Conservation (phyloP, 2,329 filamentous ascomycete genomes). For the Diaporthe velutina region DNA sequence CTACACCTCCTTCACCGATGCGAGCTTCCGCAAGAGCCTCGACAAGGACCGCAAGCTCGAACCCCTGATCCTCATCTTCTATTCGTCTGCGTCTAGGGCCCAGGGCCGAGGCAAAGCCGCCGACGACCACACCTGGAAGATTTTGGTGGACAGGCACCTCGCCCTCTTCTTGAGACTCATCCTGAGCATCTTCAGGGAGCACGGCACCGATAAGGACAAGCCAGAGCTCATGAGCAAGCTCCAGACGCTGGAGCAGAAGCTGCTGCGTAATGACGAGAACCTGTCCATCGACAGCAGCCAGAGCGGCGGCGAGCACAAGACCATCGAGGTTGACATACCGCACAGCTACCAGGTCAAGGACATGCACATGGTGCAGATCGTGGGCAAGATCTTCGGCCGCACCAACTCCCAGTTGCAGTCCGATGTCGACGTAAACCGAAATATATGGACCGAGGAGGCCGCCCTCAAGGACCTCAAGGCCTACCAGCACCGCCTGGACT, state of each 20-base stretch:
- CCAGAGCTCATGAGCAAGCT: slow-evolving; percentile 86
- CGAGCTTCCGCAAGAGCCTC: slow-evolving; percentile 88
- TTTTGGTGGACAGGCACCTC: slow-evolving; percentile 92
- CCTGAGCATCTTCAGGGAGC: slow-evolving; percentile 81
- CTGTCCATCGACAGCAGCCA: slow-evolving; percentile 74
- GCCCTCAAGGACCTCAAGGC: slow-evolving; percentile 92
- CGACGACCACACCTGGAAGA: slow-evolving; percentile 90
- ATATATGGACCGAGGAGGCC: slow-evolving; percentile 90
- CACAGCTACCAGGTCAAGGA: slow-evolving; percentile 95
- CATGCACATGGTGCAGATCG: slow-evolving; percentile 92
- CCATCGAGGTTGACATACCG: slow-evolving; percentile 85
- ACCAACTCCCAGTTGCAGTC: slow-evolving; percentile 84
- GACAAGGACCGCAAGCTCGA: slow-evolving; percentile 95
- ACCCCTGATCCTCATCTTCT: slow-evolving; percentile 95
- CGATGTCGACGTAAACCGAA: slow-evolving; percentile 86
- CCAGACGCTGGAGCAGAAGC: slow-evolving; percentile 88
- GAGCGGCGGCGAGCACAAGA: slow-evolving; percentile 71
- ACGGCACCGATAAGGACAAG: slow-evolving; percentile 87
- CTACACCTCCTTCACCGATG: slow-evolving; percentile 91
- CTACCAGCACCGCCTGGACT: slow-evolving; percentile 89
- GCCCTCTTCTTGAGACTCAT: slow-evolving; percentile 93
- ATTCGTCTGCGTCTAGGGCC: slow-evolving; percentile 92
- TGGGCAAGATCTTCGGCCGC: slow-evolving; percentile 87
- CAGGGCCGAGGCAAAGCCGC: slow-evolving; percentile 78
- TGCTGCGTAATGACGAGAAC: slow-evolving; percentile 94